A percentile compares a stretch with the other conserved stretches of the same genome.
phyloP scores from a whole-genome alignment of 2,329 filamentous ascomycete genomes.

The Hypomyces rosellus region DNA sequence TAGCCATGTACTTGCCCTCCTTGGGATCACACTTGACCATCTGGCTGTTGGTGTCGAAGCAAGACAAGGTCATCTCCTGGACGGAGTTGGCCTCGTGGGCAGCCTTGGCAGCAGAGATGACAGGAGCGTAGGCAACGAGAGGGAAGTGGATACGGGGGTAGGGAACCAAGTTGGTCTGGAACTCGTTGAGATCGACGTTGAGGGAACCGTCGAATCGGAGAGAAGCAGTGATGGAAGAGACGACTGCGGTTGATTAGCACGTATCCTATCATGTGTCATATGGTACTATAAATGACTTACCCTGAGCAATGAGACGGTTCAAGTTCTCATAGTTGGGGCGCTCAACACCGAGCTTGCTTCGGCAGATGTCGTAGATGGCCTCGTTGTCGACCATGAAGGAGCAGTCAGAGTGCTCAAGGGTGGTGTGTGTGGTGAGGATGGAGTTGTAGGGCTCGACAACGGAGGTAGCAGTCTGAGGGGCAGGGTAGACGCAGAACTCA shows the following conservation, averaged over 20 bases:
- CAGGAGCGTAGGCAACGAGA: conserved; percentile 90
- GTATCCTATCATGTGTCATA: neutral
- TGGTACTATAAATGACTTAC: conserved; percentile 37
- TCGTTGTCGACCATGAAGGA: conserved; percentile 99
- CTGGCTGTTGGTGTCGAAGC: conserved; percentile 99
- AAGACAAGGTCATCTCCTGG: conserved; percentile 96
- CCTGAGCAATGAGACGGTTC: conserved; percentile 96
- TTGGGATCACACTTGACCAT: conserved; percentile 99
- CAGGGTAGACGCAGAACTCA: conserved; percentile 98
- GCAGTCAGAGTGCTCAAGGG: conserved; percentile 98
- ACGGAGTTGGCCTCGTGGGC: conserved; percentile 98
- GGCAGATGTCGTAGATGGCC: conserved; percentile 99
- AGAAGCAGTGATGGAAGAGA: conserved; percentile 96
- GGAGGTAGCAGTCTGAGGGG: conserved; percentile 92
- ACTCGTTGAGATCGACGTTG: conserved; percentile 99
- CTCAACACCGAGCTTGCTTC: conserved; percentile 93
- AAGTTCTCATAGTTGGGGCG: conserved; percentile 98
- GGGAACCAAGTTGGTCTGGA: conserved; percentile 99
- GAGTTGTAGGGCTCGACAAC: conserved; percentile 99
- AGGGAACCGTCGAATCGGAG: conserved; percentile 98
- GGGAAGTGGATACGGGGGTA: conserved; percentile 99
- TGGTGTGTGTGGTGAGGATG: conserved; percentile 97
- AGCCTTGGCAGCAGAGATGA: conserved; percentile 91
- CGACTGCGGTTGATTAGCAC: conserved; percentile 52
- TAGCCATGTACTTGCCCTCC: conserved; percentile 99